Percentiles rank a stretch among this genome's conserved stretches.
These are phyloP conservation scores for Avena eriantha DNA, from an alignment of 176 grass and related monocot genomes.

Conservation along the genomic window DNA sequence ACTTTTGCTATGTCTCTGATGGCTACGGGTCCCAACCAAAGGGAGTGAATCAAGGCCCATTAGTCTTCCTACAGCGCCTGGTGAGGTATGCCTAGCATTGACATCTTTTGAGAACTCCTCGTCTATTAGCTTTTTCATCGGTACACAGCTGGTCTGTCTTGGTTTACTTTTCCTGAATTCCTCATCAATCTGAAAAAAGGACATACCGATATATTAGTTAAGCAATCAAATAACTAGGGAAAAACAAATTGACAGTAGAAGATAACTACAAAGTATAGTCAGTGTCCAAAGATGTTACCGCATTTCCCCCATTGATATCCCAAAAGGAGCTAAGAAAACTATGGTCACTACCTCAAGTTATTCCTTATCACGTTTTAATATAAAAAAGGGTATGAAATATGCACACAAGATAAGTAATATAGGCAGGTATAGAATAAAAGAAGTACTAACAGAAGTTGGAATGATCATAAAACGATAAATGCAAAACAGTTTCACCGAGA, in stretches of 20 bases:
- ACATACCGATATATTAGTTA: slow-evolving; percentile 34
- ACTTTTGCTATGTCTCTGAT: slow-evolving; percentile 46
- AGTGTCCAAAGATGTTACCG: background rate
- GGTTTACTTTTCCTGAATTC: slow-evolving; percentile 55
- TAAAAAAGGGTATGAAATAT: background rate
- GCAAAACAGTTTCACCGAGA: background rate
- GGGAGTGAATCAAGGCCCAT: slow-evolving; percentile 96
- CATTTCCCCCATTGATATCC: background rate
- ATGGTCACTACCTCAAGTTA: background rate
- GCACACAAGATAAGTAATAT: slow-evolving; percentile 8
- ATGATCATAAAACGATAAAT: slow-evolving; percentile 11
- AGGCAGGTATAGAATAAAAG: slow-evolving; percentile 7
- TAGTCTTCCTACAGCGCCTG: slow-evolving; percentile 81
- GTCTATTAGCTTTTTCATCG: slow-evolving; percentile 86
- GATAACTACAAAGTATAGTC: slow-evolving; percentile 11
- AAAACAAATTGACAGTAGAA: slow-evolving; percentile 14
- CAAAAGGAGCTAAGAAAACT: background rate
- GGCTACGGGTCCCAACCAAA: slow-evolving; percentile 40
- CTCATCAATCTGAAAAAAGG: slow-evolving; percentile 51
- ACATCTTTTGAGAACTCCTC: slow-evolving; percentile 83
- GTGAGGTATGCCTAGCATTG: slow-evolving; percentile 71
- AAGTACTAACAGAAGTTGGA: background rate
- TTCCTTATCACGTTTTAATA: background rate
- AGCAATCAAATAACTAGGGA: slow-evolving; percentile 17
- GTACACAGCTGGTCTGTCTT: slow-evolving; percentile 51